Percentiles rank a stretch among this genome's conserved stretches.
These are phyloP conservation scores for Cladosporium sp. DNA, from an alignment of 2,329 filamentous ascomycete species.

Conservation along the genomic window DNA sequence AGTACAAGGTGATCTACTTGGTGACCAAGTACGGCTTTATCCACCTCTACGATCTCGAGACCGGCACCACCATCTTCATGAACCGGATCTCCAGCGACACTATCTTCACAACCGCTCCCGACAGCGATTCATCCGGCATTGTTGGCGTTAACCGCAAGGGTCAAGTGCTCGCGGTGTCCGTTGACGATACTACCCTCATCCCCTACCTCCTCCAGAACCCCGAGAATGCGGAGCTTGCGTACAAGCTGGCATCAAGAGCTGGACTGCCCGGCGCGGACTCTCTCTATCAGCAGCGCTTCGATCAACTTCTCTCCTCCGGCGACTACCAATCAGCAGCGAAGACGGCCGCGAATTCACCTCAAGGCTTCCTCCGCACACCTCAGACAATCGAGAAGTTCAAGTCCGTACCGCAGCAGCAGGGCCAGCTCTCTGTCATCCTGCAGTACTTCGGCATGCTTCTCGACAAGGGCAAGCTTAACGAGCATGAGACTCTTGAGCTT, in stretches of 20 bases:
- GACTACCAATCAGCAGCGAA: constrained; percentile 87
- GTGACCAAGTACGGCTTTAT: constrained; percentile 99
- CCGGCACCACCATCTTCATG: constrained; percentile 95
- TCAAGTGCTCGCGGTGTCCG: constrained; percentile 87
- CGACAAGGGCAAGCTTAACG: constrained; percentile 89
- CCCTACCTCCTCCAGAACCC: constrained; percentile 95
- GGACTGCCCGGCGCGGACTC: constrained; percentile 91
- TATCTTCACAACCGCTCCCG: constrained; percentile 88
- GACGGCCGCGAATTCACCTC: constrained; percentile 91
- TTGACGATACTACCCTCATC: constrained; percentile 87
- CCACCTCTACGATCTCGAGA: constrained; percentile 96
- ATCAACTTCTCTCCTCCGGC: constrained; percentile 72
- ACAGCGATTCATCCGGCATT: constrained; percentile 78
- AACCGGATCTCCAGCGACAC: constrained; percentile 99
- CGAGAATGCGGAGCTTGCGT: constrained; percentile 84
- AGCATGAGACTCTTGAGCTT: constrained; percentile 88
- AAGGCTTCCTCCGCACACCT: constrained; percentile 87
- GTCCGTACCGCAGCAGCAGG: constrained; percentile 69
- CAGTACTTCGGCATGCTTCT: constrained; percentile 97
- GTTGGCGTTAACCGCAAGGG: constrained; percentile 96
- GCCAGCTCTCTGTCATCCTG: constrained; percentile 86
- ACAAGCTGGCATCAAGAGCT: constrained; percentile 91
- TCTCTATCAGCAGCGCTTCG: constrained; percentile 87
- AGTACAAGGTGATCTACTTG: constrained; percentile 94
- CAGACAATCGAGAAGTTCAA: constrained; percentile 98